phyloP scores from a whole-genome alignment of 176 grass and related monocot species.

The Triticum aestivum region DNA sequence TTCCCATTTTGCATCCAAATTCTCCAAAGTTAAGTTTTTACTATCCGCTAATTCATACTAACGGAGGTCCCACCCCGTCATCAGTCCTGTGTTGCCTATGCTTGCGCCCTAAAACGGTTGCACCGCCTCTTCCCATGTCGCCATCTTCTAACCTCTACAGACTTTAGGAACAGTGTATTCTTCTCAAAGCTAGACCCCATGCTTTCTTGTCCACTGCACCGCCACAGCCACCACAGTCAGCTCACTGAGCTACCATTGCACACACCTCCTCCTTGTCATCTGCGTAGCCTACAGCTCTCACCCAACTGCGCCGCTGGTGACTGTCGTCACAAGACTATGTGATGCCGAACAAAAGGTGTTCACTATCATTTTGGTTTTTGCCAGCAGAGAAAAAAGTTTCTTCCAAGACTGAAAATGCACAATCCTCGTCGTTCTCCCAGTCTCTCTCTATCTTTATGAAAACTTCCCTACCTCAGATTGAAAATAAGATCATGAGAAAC shows the following conservation, averaged over 20 bases:
- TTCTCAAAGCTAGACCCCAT: not conserved
- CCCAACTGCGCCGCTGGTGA: not conserved
- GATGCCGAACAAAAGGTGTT: not conserved
- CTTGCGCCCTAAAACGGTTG: not conserved
- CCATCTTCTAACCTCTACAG: not conserved
- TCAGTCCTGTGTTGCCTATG: no score
- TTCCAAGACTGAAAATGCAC: not conserved
- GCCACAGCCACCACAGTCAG: no score
- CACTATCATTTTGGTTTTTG: not conserved
- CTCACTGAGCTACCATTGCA: no score
- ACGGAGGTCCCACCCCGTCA: not conserved
- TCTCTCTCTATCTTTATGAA: no score
- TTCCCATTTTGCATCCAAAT: not conserved
- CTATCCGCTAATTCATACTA: not conserved
- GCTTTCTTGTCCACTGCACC: not conserved
- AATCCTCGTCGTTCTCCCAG: not conserved
- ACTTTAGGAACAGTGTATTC: not conserved
- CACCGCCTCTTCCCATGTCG: not conserved
- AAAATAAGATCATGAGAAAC: no score
- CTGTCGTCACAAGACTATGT: not conserved
- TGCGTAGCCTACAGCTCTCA: not conserved
- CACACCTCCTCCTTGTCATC: not conserved
- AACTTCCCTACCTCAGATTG: no score
- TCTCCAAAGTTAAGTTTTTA: not conserved
- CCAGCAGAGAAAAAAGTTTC: not conserved